phyloP scores from a whole-genome alignment of 2,329 filamentous ascomycete genomes.

The Monosporascus sp. region DNA sequence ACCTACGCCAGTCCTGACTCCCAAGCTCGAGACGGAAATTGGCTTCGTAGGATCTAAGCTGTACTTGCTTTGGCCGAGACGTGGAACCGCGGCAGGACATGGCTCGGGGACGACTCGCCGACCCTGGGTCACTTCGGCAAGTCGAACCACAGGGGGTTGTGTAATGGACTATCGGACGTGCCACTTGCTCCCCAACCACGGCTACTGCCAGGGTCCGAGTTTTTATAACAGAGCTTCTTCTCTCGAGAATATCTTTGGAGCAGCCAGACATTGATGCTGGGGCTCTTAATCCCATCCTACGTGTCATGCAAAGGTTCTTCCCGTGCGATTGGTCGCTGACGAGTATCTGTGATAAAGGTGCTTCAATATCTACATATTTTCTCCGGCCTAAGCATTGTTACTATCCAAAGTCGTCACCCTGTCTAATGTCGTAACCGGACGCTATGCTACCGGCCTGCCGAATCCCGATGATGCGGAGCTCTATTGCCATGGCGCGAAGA shows the following conservation, averaged over 20 bases:
- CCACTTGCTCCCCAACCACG: neutral
- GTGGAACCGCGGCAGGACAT: conserved; percentile 4
- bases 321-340: conserved; percentile 10
- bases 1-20: conserved; percentile 11
- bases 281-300: conserved; percentile 2
- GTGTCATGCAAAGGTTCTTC: neutral
- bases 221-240: conserved; percentile 10
- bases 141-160: neutral
- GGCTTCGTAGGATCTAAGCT: conserved; percentile 12
- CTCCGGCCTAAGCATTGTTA: conserved; percentile 15
- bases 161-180: neutral
- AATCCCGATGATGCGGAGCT: conserved; percentile 1
- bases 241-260: conserved; percentile 8
- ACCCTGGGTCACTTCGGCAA: neutral
- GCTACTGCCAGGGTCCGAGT: conserved; percentile 8
- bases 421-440: neutral
- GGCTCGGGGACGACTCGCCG: neutral
- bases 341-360: conserved; percentile 10
- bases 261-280: conserved; percentile 6
- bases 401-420: conserved; percentile 6
- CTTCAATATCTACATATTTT: conserved; percentile 21
- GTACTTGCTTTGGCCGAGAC: conserved; percentile 13
- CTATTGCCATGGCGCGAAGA: conserved; percentile 2
- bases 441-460: neutral
- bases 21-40: conserved; percentile 12